These are phyloP conservation scores for Aethionema arabicum DNA, from an alignment of 345 rosid species.

Conservation along the genomic window DNA sequence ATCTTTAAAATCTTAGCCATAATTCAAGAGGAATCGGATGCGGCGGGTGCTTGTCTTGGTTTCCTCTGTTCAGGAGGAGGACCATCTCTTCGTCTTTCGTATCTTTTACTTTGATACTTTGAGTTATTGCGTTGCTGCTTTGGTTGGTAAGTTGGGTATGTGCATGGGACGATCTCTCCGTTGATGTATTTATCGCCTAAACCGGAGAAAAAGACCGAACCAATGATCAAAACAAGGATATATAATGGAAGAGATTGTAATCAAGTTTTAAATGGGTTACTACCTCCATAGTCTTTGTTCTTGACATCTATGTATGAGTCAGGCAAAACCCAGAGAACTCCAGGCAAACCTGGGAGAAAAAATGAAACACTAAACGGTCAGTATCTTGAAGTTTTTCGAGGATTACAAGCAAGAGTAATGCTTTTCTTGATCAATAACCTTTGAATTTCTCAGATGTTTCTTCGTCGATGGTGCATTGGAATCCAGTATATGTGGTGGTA, in stretches of 20 bases:
- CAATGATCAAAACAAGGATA: constrained; percentile 5
- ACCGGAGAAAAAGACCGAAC: constrained; percentile 8
- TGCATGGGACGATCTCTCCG: constrained; percentile 90
- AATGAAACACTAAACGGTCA: neutral
- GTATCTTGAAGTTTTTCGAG: neutral
- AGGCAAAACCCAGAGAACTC: constrained; percentile 96
- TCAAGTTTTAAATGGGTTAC: constrained; percentile 37
- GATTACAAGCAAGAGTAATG: neutral
- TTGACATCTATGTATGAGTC: constrained; percentile 95
- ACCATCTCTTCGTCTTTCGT: constrained; percentile 83
- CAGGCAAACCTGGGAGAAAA: constrained; percentile 76
- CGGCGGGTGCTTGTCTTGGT: constrained; percentile 52
- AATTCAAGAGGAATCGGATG: constrained; percentile 50
- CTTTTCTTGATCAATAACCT: constrained; percentile 43
- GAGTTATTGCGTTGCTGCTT: constrained; percentile 63
- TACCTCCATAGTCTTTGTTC: constrained; percentile 99
- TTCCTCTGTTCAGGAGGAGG: constrained; percentile 69
- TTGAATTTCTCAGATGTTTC: constrained; percentile 90
- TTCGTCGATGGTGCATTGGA: constrained; percentile 83
- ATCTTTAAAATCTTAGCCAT: constrained; percentile 14
- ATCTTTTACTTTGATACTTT: constrained; percentile 61
- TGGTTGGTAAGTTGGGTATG: constrained; percentile 92
- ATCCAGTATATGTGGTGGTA: constrained; percentile 90
- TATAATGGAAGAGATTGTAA: neutral
- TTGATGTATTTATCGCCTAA: constrained; percentile 89